Evolutionary conservation across 192 early-diverging fungal species (phyloP), one percentile per base, ranked within the genome.

Genomic region (Podila epicladia): DNA sequence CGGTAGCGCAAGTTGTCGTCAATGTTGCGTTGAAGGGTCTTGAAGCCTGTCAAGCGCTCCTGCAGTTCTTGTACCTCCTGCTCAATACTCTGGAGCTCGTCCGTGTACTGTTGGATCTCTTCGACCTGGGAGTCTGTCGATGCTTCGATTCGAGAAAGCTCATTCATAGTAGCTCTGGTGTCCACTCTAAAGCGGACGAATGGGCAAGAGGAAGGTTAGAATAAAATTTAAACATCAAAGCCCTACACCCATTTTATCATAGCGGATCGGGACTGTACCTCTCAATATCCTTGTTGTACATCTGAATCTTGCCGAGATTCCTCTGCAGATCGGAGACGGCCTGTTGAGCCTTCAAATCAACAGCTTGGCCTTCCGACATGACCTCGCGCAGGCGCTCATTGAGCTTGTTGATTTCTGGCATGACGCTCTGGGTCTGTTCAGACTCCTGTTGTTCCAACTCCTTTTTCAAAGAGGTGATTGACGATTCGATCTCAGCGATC

Each of bases 1-100:
- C 83, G 68, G 41, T 84, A 85, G 19, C 82, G 69, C 22, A 88
- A 29, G 35, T 89, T 88, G 49, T 87, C 88, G 2, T 82, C 62
- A 28, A 89, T 62, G n/a, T 82, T 80, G n/a, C 86, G 72, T 58
- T 87, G 72, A 0, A 83, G 66, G 17, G 70, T 71, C 63, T 74
- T 73, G 41, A 71, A 73, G 24, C 85, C 82, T 1, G 74, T 22
- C n/a, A 73, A 24, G 59, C 80, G 60, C 41, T 77, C 73, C 29
- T 87, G 82, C n/a, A 85, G 33, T 3, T 13, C 58, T 32, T 82
- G 86, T 50, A 78, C 62, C 64, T 83, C 48, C 20, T 64, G 71
- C 20, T 83, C 76, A 13, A 66, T 51, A n/a, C 71, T 69, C 2
- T 85, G 65, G 33, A 70, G 45, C 20, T 77, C 37, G 12, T 62